These are phyloP conservation scores for Penicillium dipodomyicola DNA, from an alignment of 495 filamentous ascomycete genomes.

Conservation along the genomic window DNA sequence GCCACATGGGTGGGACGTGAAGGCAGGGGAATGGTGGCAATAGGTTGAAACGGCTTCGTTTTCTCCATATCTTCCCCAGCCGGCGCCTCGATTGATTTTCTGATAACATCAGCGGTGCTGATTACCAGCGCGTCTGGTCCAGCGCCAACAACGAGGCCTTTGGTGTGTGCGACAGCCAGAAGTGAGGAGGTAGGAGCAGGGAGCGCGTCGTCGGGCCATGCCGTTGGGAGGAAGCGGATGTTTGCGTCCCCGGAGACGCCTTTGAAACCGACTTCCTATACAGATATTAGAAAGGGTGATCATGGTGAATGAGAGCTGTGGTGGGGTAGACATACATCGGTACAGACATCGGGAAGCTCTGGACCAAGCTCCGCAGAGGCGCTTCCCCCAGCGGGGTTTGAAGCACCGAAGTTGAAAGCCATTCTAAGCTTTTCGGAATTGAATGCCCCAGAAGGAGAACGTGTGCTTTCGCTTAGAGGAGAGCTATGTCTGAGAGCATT, in stretches of 20 bases:
- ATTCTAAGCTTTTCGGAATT: slow-evolving; percentile 50
- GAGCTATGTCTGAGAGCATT: slow-evolving; percentile 37
- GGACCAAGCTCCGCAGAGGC: slow-evolving; percentile 37
- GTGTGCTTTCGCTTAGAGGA: slow-evolving; percentile 39
- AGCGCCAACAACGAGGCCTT: slow-evolving; percentile 83
- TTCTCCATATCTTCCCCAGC: slow-evolving; percentile 57
- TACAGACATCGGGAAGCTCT: slow-evolving; percentile 48
- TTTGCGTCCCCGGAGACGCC: slow-evolving; percentile 76
- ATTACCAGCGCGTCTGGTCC: slow-evolving; percentile 76
- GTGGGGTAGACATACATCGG: slow-evolving; percentile 40
- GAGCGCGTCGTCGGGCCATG: slow-evolving; percentile 70
- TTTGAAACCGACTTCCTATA: slow-evolving; percentile 77
- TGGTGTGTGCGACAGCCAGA: slow-evolving; percentile 74
- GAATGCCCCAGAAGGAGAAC: slow-evolving; percentile 41
- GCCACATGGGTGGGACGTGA: slow-evolving; percentile 81
- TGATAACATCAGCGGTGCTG: slow-evolving; percentile 71
- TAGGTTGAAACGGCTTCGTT: slow-evolving; percentile 68
- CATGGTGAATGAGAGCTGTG: slow-evolving; percentile 1
- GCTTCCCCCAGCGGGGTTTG: slow-evolving; percentile 33
- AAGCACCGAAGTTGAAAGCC: slow-evolving; percentile 60
- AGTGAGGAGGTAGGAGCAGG: slow-evolving; percentile 84
- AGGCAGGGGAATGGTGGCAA: slow-evolving; percentile 67
- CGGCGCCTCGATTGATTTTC: slow-evolving; percentile 66
- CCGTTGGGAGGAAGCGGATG: slow-evolving; percentile 71
- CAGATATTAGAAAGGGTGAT: slow-evolving; percentile 11